Percentiles rank a stretch among this genome's conserved stretches.
Conservation (phyloP, 257 asterid genomes). For the Solanum lycopersicoides region DNA sequence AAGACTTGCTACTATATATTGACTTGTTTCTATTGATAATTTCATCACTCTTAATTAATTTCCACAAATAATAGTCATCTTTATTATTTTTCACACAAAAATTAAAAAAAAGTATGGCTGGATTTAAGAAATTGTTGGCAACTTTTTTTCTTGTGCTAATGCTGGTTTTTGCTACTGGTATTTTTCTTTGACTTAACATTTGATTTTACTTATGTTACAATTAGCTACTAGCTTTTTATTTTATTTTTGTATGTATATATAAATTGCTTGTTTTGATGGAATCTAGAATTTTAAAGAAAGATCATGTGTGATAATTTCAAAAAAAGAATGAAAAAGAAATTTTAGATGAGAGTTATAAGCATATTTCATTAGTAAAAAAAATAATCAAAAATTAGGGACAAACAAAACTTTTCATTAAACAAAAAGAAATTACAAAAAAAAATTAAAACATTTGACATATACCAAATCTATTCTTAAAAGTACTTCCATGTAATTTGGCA, state of each 20-base stretch:
- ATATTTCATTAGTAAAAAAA: no score
- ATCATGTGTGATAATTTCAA: no score
- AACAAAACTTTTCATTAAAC: no score
- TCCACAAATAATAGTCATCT: neutral
- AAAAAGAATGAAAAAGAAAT: no score
- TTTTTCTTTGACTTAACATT: neutral
- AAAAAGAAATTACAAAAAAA: no score
- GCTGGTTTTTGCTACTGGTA: conserved; percentile 1
- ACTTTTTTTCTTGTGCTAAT: neutral
- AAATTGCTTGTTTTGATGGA: neutral
- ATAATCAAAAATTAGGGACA: no score
- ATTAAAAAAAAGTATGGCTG: neutral
- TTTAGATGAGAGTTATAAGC: no score
- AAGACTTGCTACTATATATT: neutral
- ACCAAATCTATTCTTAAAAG: no score
- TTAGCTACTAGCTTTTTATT: neutral
- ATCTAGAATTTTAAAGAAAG: no score
- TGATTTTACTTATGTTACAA: neutral
- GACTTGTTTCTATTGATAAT: neutral
- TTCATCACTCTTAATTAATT: neutral
- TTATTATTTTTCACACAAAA: neutral
- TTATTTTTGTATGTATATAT: no score
- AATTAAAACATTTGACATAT: no score
- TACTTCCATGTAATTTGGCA: no score
- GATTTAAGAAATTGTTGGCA: neutral